These are phyloP conservation scores for Fusarium abutilonis DNA, from an alignment of 2,329 filamentous ascomycete species.

Conservation along the genomic window DNA sequence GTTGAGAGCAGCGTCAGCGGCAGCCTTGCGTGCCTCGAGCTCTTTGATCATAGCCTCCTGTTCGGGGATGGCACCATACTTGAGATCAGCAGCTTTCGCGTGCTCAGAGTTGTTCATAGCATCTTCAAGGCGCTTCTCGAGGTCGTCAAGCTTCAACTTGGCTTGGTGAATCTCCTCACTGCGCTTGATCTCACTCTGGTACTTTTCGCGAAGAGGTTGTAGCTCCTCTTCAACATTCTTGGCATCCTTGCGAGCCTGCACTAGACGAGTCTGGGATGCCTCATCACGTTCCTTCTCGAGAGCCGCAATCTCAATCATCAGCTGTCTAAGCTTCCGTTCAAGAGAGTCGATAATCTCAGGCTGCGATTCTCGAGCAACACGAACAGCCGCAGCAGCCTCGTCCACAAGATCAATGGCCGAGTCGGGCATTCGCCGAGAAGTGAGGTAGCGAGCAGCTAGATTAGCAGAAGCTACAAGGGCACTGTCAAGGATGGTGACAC, in stretches of 20 bases:
- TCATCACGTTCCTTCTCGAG: slow-evolving; percentile 94
- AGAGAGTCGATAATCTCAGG: slow-evolving; percentile 95
- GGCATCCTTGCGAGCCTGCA: slow-evolving; percentile 86
- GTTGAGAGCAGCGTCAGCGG: slow-evolving; percentile 77
- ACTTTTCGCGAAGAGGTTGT: slow-evolving; percentile 90
- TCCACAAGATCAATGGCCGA: slow-evolving; percentile 97
- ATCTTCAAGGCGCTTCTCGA: slow-evolving; percentile 92
- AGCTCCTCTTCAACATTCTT: slow-evolving; percentile 95
- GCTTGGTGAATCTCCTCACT: slow-evolving; percentile 92
- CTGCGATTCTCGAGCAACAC: slow-evolving; percentile 94
- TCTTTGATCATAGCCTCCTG: slow-evolving; percentile 81
- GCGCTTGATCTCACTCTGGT: slow-evolving; percentile 90
- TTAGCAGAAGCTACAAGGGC: slow-evolving; percentile 93
- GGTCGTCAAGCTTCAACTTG: slow-evolving; percentile 91
- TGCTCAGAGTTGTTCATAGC: slow-evolving; percentile 89
- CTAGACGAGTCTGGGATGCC: slow-evolving; percentile 83
- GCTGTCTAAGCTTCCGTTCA: slow-evolving; percentile 87
- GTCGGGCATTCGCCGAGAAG: slow-evolving; percentile 88
- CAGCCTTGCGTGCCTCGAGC: slow-evolving; percentile 82
- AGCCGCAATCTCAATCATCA: slow-evolving; percentile 97
- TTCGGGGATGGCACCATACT: slow-evolving; percentile 97
- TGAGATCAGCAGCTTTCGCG: slow-evolving; percentile 87
- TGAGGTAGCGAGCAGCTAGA: slow-evolving; percentile 92
- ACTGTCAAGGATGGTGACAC: slow-evolving; percentile 94
- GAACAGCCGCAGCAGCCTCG: slow-evolving; percentile 94